Base-by-base conservation (phyloP, 371 early-diverging fungal species). In the Apophysomyces variabilis region DNA sequence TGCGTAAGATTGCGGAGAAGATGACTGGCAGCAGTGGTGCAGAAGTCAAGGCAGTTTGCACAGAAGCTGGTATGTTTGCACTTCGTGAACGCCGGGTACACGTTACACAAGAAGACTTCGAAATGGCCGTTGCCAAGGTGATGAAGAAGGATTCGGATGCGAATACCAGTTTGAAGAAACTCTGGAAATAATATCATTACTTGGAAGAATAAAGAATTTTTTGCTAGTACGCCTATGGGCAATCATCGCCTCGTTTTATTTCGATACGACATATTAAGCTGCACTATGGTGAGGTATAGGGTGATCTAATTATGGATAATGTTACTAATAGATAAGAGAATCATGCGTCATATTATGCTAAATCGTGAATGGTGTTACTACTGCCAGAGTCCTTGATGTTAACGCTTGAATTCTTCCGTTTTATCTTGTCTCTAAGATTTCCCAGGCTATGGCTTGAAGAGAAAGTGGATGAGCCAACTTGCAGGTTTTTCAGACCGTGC, bases 11-110 rank as follows among this genome's bases (percentile, higher is more conserved):
- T 76, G 99, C 99, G 14, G 91, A 99, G n/a, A 88, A 99, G 72
- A 99, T 99, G 84, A 96, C 97, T 46, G 99, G 99, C 71, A 94
- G 98, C 66, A 99, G 99, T 16, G 98, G 87, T 83, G 84, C 84
- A 21, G 84, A 83, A 60, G 80, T 82, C 38, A 80, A 90, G 85
- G 98, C 96, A 66, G 99, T 99, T 16, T 99, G 99, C 83, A 99
- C 99, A 37, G 99, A 99, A 83, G 99, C 99, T 3, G 99, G 99
- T 71, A 99, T 99, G 99, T 99, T 96, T 79, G 99, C 99, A n/a
- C 83, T 99, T 59, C 89, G 99, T 64, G 99, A 99, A 80, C 93
- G 99, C 58, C 89, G 97, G 68, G 98, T 99, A 64, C 99, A 99
- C 70, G 99, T 99, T 35, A 99, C 98, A 11, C 99, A 99, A 74